These are phyloP conservation scores for Aegilops speltoides DNA, from an alignment of 176 grass and related monocot species.

Conservation along the genomic window DNA sequence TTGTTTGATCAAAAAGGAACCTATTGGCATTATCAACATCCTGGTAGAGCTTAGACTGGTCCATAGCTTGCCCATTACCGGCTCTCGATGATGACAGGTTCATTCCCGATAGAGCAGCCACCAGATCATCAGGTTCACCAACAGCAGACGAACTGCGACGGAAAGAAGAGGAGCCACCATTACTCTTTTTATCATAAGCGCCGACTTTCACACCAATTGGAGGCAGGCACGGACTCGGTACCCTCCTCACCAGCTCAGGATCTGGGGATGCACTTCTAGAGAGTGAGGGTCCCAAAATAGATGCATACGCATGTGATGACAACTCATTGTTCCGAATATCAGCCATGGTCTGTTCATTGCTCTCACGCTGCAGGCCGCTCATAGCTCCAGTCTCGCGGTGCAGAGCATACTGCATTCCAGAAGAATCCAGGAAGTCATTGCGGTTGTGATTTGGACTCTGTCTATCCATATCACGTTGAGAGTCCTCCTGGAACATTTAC, in stretches of 20 bases:
- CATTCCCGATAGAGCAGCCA: conserved; percentile 67
- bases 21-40: conserved; percentile 53
- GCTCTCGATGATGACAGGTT: conserved; percentile 46
- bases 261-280: conserved; percentile 70
- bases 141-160: conserved; percentile 46
- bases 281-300: conserved; percentile 70
- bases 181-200: conserved; percentile 55
- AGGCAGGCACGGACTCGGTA: conserved; percentile 58
- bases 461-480: conserved; percentile 23
- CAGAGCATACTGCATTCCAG: conserved; percentile 42
- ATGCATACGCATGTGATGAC: conserved; percentile 58
- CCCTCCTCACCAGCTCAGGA: conserved; percentile 63
- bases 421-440: conserved; percentile 43
- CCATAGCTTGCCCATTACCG: conserved; percentile 38
- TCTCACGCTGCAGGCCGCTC: conserved; percentile 35
- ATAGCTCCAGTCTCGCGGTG: conserved; percentile 40
- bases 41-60: conserved; percentile 64
- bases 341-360: conserved; percentile 36
- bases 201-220: conserved; percentile 75
- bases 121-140: conserved; percentile 53
- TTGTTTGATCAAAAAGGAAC: conserved; percentile 52
- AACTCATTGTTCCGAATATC: conserved; percentile 51
- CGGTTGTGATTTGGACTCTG: conserved; percentile 16
- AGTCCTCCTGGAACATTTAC: conserved; percentile 46
- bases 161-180: conserved; percentile 59